A percentile compares a stretch with the other conserved stretches of the same genome.
Evolutionary conservation across 768 basidiomycete genomes (phyloP).

Genomic region (Dictyophora rubrovolvata): DNA sequence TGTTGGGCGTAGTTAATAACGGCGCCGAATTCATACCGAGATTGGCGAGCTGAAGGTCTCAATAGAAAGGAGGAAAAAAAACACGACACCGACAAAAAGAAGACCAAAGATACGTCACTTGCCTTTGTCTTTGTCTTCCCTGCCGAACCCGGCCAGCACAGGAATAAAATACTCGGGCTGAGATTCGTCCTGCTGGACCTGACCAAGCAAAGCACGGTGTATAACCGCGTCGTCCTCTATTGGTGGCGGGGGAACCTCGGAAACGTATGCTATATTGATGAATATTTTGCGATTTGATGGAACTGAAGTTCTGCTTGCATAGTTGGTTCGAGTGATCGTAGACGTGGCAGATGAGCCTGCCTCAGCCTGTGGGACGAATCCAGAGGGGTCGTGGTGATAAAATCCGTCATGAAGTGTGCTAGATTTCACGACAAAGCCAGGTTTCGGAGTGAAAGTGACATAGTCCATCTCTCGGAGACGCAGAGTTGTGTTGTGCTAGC

Average conservation of each 20-base stretch:
- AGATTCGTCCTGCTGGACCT: slow-evolving; percentile 30
- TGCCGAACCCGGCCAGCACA: slow-evolving; percentile 55
- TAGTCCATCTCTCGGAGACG: slow-evolving; percentile 9
- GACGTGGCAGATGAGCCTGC: slow-evolving; percentile 18
- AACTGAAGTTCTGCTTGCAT: slow-evolving; percentile 21
- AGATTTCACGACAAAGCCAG: slow-evolving; percentile 69
- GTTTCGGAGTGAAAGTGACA: slow-evolving; percentile 40
- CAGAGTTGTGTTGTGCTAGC: no score
- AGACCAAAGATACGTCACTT: slow-evolving; percentile 10
- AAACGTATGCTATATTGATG: slow-evolving; percentile 64
- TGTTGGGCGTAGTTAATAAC: slow-evolving; percentile 2
- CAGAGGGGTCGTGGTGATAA: slow-evolving; percentile 20
- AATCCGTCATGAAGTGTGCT: slow-evolving; percentile 31
- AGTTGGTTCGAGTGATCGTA: slow-evolving; percentile 10
- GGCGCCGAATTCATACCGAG: background rate
- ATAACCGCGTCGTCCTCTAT: slow-evolving; percentile 44
- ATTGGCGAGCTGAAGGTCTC: no score
- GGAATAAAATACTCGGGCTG: slow-evolving; percentile 54
- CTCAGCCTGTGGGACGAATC: slow-evolving; percentile 7
- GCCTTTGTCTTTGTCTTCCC: slow-evolving; percentile 66
- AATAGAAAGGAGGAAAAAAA: slow-evolving; percentile 4
- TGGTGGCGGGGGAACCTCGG: slow-evolving; percentile 55
- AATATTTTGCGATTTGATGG: slow-evolving; percentile 54
- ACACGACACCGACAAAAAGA: slow-evolving; percentile 5
- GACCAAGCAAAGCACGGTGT: slow-evolving; percentile 45